Evolutionary conservation across 2,329 filamentous ascomycete species (phyloP), one percentile per base, ranked within the genome.

Genomic region (Colletotrichum sp.): DNA sequence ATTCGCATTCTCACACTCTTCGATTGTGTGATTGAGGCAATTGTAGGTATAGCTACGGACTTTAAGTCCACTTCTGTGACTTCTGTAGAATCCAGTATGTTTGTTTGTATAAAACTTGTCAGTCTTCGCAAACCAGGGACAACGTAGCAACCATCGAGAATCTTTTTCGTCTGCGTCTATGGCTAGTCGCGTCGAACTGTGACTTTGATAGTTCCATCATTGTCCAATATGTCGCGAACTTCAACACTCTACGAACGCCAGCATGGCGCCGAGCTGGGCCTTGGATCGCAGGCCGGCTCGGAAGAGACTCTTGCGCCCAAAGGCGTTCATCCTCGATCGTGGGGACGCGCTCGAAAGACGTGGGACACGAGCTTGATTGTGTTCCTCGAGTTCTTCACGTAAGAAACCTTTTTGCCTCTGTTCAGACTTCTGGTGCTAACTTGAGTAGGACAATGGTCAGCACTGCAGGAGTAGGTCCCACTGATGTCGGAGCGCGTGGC

Each of bases 391-490:
- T 52, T 52, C 44, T 52, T 52, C 44, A 52, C 44, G 44, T 52
- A 8, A 21, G 44, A 52, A 12, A 52, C 10, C n/a, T 13, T 21
- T 12, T 13, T 7, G 10, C 1, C n/a, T 49, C 44, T 21, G 6
- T 21, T 49, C 18, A 49, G 10, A 12, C 3, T 13, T 2, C 10
- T 21, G 44, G 10, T 52, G 44, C n/a, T 52, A 52, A 52, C n/a
- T 21, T 21, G 6, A 52, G 2, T 8, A 52, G 44, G 44, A 52
- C 44, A 21, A 75, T 65, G 21, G 66, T 72, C 3, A 75, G 72
- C 36, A 75, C 72, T 13, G 60, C 72, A 28, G 72, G 72, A 21
- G 72, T 60, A 71, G 7, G 68, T 55, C 6, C 8, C 4, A 2
- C 15, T 0, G 21, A 39, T 5, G 8, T n/a, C 9, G 1, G 36